These are phyloP conservation scores for Venturia pyrina DNA, from an alignment of 2,329 filamentous ascomycete species.

Conservation along the genomic window DNA sequence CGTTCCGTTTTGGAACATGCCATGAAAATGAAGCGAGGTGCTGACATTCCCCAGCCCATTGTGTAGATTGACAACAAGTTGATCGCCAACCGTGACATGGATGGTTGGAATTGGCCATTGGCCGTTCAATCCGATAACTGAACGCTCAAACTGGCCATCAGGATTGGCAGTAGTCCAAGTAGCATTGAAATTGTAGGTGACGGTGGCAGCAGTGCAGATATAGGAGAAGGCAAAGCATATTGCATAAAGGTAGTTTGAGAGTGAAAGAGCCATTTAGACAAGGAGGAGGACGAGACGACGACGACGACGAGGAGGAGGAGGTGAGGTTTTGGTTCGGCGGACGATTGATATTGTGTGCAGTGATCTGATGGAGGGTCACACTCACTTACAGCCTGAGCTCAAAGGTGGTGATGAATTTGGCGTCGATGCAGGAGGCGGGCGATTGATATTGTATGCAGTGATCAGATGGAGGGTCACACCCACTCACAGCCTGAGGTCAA, in stretches of 20 bases:
- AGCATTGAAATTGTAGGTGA: slow-evolving; percentile 46
- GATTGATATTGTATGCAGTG: background rate
- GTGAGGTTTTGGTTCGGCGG: background rate
- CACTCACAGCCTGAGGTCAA: too few relatives aligned
- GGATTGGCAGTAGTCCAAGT: slow-evolving; percentile 64
- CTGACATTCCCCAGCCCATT: slow-evolving; percentile 53
- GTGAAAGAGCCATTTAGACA: slow-evolving; percentile 32
- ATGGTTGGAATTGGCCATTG: slow-evolving; percentile 64
- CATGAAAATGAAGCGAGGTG: slow-evolving; percentile 61
- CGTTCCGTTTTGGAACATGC: slow-evolving; percentile 65
- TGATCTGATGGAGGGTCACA: too few relatives aligned
- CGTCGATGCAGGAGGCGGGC: background rate
- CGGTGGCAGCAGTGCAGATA: slow-evolving; percentile 22
- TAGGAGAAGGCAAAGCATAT: slow-evolving; percentile 18
- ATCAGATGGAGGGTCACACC: too few relatives aligned
- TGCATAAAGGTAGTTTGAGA: slow-evolving; percentile 33
- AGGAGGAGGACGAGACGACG: background rate
- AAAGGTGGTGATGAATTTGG: background rate
- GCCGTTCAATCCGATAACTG: slow-evolving; percentile 68
- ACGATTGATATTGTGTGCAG: background rate
- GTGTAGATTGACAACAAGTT: slow-evolving; percentile 46
- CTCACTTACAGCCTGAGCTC: too few relatives aligned
- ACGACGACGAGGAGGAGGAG: too few relatives aligned
- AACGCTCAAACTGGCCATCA: slow-evolving; percentile 54
- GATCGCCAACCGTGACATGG: slow-evolving; percentile 52